Percentiles rank a stretch among this genome's conserved stretches.
Conservation (phyloP, 2,329 filamentous ascomycete genomes). For the Exophiala alcalophila region DNA sequence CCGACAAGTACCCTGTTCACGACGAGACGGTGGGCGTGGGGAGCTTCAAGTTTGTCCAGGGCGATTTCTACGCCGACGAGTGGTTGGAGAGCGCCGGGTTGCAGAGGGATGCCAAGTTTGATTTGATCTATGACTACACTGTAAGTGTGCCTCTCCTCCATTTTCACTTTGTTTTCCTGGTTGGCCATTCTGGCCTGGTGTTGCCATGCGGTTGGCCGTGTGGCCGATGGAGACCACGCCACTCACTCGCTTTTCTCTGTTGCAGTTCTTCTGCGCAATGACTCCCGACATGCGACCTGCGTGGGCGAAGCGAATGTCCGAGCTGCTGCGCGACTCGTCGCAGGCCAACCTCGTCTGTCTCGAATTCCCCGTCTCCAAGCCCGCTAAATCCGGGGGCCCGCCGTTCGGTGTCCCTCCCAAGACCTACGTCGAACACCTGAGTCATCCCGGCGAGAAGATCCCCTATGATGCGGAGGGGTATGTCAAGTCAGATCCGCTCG, state of each 20-base stretch:
- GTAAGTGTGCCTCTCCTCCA: slow-evolving; percentile 38
- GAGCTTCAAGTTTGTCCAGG: slow-evolving; percentile 41
- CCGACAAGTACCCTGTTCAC: slow-evolving; percentile 37
- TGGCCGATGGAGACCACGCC: neutral
- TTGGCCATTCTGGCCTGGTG: neutral
- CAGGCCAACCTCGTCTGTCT: slow-evolving; percentile 60
- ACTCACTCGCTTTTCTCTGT: slow-evolving; percentile 9
- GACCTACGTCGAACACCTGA: slow-evolving; percentile 70
- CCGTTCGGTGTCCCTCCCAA: slow-evolving; percentile 68
- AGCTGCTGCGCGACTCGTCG: slow-evolving; percentile 50
- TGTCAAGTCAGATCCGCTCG: slow-evolving; percentile 48
- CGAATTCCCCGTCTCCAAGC: slow-evolving; percentile 75
- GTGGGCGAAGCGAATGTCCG: slow-evolving; percentile 56
- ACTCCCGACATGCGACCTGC: slow-evolving; percentile 52
- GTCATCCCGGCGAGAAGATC: slow-evolving; percentile 65
- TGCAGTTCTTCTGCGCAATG: slow-evolving; percentile 63
- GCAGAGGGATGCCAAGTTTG: slow-evolving; percentile 37
- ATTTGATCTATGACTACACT: slow-evolving; percentile 62
- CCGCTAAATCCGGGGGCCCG: slow-evolving; percentile 63
- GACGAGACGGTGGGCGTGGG: slow-evolving; percentile 39
- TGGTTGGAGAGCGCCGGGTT: slow-evolving; percentile 40
- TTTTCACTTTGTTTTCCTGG: neutral
- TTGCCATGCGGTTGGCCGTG: neutral
- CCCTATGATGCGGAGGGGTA: slow-evolving; percentile 57
- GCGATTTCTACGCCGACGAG: slow-evolving; percentile 46